Evolutionary conservation across 2,329 filamentous ascomycete species (phyloP).

Genomic region (Aspergillus sp.): DNA sequence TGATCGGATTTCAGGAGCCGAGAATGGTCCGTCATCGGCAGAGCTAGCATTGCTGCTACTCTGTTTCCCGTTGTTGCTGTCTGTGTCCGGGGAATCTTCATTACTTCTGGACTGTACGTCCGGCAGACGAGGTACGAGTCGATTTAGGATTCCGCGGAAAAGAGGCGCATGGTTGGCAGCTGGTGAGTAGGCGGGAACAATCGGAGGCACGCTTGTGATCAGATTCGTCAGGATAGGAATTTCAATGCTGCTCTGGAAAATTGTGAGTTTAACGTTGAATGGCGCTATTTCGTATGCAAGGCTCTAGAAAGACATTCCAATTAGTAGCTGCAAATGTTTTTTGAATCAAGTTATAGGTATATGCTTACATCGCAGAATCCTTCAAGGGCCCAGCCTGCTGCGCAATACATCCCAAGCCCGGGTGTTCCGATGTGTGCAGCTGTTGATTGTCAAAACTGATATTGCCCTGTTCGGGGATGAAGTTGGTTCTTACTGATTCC

Average conservation of each 20-base stretch:
- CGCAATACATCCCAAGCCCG: conserved; percentile 84
- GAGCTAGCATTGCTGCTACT: conserved; percentile 18
- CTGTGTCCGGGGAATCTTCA: conserved; percentile 5
- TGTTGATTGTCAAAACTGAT: conserved; percentile 22
- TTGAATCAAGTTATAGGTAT: neutral
- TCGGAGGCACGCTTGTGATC: conserved; percentile 75
- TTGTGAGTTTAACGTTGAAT: conserved; percentile 94
- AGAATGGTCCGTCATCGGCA: conserved; percentile 31
- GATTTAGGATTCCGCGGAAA: conserved; percentile 75
- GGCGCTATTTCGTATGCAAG: conserved; percentile 94
- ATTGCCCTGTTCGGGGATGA: neutral
- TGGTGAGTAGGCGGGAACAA: conserved; percentile 63
- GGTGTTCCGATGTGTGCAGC: conserved; percentile 88
- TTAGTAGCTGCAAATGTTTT: conserved; percentile 4
- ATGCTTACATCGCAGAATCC: conserved; percentile 77
- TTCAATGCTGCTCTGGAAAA: conserved; percentile 93
- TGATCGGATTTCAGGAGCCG: conserved; percentile 49
- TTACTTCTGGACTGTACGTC: conserved; percentile 30
- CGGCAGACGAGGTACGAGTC: conserved; percentile 71
- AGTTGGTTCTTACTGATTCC: conserved; percentile 59
- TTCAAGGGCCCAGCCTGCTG: conserved; percentile 90
- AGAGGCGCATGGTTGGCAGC: conserved; percentile 71
- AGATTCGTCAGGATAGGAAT: conserved; percentile 82
- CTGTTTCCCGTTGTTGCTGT: conserved; percentile 4
- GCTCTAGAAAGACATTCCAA: conserved; percentile 39